phyloP scores from a whole-genome alignment of 2,329 filamentous ascomycete species.

The Beauveria brongniartii region DNA sequence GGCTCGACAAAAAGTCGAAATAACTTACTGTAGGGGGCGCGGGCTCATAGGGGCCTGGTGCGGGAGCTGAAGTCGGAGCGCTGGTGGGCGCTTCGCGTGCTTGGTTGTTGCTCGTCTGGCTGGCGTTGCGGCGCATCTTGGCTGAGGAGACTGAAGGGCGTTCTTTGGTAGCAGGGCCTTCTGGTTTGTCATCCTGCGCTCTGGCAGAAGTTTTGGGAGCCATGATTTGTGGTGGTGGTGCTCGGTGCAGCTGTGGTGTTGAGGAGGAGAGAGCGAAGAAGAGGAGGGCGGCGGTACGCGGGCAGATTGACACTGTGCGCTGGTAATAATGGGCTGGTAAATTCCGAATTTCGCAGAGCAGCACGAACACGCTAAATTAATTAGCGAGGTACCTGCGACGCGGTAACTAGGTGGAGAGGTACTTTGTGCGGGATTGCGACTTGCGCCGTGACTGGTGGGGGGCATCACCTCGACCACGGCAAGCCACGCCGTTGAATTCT shows the following conservation, averaged over 20 bases:
- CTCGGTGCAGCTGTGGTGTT: neutral
- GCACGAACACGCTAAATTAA: no score
- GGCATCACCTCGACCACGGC: no score
- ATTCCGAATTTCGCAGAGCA: no score
- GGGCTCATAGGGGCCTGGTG: slow-evolving; percentile 22
- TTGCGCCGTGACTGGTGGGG: no score
- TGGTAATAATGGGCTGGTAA: neutral
- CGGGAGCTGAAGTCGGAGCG: slow-evolving; percentile 27
- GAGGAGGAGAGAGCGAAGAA: neutral
- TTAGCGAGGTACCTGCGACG: no score
- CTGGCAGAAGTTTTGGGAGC: slow-evolving; percentile 39
- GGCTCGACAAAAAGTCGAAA: neutral
- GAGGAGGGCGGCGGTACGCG: neutral
- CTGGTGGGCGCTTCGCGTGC: slow-evolving; percentile 34
- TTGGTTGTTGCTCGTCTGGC: slow-evolving; percentile 40
- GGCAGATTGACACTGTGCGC: neutral
- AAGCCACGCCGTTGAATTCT: no score
- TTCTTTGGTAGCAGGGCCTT: slow-evolving; percentile 34
- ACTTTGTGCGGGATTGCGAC: no score
- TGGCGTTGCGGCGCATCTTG: slow-evolving; percentile 49
- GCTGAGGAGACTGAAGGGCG: slow-evolving; percentile 38
- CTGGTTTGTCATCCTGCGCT: slow-evolving; percentile 39
- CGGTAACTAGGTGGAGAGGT: no score
- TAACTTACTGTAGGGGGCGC: slow-evolving; percentile 27
- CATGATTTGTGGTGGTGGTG: slow-evolving; percentile 23